Percentiles rank a stretch among this genome's conserved stretches.
phyloP scores from a whole-genome alignment of 2,329 filamentous ascomycete genomes.

The Sclerotinia minor region DNA sequence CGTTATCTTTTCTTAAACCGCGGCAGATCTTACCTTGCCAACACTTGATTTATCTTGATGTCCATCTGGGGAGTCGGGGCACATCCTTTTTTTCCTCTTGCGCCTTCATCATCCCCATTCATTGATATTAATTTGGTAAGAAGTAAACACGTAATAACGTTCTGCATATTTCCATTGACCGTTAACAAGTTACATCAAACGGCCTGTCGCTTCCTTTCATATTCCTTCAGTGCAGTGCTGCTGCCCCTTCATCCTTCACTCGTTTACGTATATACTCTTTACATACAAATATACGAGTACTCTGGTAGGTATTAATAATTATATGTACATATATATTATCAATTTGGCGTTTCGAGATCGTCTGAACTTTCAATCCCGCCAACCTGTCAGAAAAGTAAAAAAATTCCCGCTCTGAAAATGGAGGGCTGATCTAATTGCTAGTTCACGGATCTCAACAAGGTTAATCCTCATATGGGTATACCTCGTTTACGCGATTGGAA shows the following conservation, averaged over 20 bases:
- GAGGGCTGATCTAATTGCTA: conserved; percentile 3
- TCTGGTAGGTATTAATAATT: no score
- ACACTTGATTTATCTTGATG: background rate
- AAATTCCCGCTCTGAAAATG: background rate
- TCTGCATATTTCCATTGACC: background rate
- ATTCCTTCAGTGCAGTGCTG: conserved; percentile 2
- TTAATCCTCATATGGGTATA: background rate
- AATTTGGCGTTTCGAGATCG: background rate
- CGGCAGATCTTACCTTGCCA: background rate
- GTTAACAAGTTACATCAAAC: background rate
- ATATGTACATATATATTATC: background rate
- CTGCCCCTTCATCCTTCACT: conserved; percentile 8
- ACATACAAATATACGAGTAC: no score
- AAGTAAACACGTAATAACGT: background rate
- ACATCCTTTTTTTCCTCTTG: background rate
- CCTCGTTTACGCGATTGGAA: background rate
- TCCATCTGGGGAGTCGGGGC: background rate
- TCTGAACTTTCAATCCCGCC: conserved; percentile 2
- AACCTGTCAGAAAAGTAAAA: background rate
- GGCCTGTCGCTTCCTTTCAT: conserved; percentile 10
- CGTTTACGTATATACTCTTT: background rate
- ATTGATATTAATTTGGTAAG: no score
- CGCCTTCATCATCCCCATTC: background rate
- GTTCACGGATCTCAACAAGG: conserved; percentile 10
- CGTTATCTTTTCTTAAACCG: background rate